Evolutionary conservation across 805 yeast species (phyloP).

Genomic region (Wickerhamiella allomyrinae): DNA sequence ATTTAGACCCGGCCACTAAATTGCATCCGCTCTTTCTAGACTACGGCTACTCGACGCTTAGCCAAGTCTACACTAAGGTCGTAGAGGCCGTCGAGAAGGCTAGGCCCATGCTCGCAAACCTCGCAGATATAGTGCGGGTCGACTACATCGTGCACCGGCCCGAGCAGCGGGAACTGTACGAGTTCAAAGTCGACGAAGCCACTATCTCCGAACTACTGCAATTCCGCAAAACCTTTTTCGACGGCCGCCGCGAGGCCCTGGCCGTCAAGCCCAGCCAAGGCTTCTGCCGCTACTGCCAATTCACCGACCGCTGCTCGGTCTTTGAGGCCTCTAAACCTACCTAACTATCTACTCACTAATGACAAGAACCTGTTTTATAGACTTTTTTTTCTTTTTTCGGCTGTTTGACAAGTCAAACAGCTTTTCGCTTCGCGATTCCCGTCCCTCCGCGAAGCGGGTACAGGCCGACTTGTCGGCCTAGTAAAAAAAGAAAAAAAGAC

Average conservation of each 20-base stretch:
- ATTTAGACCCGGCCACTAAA: background rate
- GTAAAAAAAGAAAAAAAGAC: background rate
- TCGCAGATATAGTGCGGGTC: background rate
- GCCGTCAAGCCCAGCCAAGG: background rate
- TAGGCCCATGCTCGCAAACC: background rate
- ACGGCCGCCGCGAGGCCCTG: conserved; percentile 7
- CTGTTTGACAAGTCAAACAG: too few species aligned
- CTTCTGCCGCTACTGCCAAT: background rate
- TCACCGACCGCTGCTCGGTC: too few species aligned
- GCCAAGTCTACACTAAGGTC: background rate
- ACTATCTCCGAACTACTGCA: conserved; percentile 1
- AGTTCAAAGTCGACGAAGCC: conserved; percentile 2
- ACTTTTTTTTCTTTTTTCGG: too few species aligned
- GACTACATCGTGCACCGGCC: background rate
- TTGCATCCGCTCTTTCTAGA: background rate
- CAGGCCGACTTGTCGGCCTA: too few species aligned
- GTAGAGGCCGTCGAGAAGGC: background rate
- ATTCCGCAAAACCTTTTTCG: conserved; percentile 9
- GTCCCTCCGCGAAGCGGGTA: too few species aligned
- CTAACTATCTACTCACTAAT: too few species aligned
- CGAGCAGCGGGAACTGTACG: background rate
- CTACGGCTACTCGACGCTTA: background rate
- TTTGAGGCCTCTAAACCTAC: too few species aligned
- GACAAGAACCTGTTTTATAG: too few species aligned
- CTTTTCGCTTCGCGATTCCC: too few species aligned